These are phyloP conservation scores for Aspergillus homomorphus DNA, from an alignment of 495 filamentous ascomycete species.

Conservation along the genomic window DNA sequence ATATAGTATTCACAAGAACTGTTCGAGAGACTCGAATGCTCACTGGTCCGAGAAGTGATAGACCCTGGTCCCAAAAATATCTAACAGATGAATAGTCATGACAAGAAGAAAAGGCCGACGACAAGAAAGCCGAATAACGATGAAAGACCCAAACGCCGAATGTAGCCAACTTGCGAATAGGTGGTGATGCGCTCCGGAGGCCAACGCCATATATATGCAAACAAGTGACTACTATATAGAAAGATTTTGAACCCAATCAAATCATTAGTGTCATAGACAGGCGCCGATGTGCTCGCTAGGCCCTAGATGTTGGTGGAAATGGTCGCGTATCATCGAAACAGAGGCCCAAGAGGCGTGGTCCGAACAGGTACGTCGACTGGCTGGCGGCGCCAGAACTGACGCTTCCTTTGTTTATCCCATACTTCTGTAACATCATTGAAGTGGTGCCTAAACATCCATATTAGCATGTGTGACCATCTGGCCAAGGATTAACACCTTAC, in stretches of 20 bases:
- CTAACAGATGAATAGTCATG: neutral
- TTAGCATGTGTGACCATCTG: neutral
- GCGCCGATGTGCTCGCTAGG: neutral
- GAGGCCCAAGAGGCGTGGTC: conserved; percentile 17
- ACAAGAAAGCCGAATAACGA: conserved; percentile 5
- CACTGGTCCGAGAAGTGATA: neutral
- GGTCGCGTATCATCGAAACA: conserved; percentile 3
- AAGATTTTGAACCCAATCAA: conserved; percentile 3
- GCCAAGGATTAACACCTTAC: conserved; percentile 36
- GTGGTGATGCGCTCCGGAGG: conserved; percentile 9
- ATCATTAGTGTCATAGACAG: conserved; percentile 11
- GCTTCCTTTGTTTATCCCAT: conserved; percentile 29
- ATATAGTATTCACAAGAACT: conserved; percentile 1
- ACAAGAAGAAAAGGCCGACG: neutral
- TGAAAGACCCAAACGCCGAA: conserved; percentile 10
- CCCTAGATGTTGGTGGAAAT: neutral
- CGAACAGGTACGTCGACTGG: conserved; percentile 13
- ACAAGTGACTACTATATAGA: conserved; percentile 2
- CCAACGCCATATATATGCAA: conserved; percentile 30
- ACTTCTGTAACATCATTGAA: conserved; percentile 34
- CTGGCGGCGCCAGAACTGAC: conserved; percentile 4
- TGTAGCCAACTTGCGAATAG: conserved; percentile 7
- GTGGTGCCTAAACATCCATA: conserved; percentile 25
- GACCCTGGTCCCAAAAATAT: neutral
- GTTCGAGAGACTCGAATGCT: neutral